Evolutionary conservation across 352 stramenopile species (phyloP), one percentile per base, ranked within the genome.

Genomic region (Globisporangium middletonii): DNA sequence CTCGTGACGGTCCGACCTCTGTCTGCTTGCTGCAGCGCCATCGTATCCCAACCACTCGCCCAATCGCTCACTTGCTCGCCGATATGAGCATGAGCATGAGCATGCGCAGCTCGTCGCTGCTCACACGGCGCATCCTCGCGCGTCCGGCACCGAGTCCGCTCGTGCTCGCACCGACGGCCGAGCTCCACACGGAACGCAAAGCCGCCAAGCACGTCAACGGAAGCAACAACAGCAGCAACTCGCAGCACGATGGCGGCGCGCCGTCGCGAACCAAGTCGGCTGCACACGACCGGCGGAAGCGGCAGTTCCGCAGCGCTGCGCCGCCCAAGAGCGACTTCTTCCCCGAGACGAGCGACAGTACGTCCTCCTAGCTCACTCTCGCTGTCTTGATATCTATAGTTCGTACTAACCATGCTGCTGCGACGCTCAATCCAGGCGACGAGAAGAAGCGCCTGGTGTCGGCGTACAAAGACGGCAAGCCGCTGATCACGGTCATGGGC

Each of bases 401-500:
- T 12, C 6, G 12, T 11, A 38, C 33, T 38, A 38, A 38, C 33
- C 26, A 7, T 5, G 19, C 33, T 35, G 30, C 16, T 45, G 27
- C 37, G 1, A 16, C 26, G 35, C 37, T n/a, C 2, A 27, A 13
- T 50, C 26, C 13, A 59, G 63, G 68, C n/a, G 67, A 75, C 50
- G 58, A 57, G 47, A 88, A 79, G 63, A 73, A 73, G 50, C 70
- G 67, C 60, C 62, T 85, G 15, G 59, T 75, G 48, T 59, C 70
- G 26, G 63, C 76, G 35, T 91, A 88, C 50, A 92, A 92, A 64
- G 78, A 93, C 63, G 85, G 85, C 50, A 89, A 88, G 62, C 85
- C 85, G 26, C 68, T 89, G 71, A 92, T 94, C 63, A 92, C 85
- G 23, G 85, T 94, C 52, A 92, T 95, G 59, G 85, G 85, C 0